Conservation (phyloP, 2,329 filamentous ascomycete species). For the Colletotrichum noveboracense region DNA sequence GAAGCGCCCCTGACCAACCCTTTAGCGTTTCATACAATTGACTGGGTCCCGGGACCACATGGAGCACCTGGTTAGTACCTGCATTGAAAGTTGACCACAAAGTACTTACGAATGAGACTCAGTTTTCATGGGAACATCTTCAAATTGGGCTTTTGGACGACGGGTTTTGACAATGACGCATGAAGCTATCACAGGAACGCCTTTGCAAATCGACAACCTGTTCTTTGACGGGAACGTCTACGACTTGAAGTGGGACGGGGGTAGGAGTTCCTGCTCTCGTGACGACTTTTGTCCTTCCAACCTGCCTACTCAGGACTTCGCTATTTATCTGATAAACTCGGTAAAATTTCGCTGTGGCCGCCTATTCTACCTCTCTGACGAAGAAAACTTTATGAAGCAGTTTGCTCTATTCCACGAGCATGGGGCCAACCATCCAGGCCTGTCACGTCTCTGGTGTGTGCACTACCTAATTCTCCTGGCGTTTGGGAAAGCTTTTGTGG, state of each 20-base stretch:
- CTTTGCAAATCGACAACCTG: neutral
- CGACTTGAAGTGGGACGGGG: neutral
- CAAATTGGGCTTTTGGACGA: neutral
- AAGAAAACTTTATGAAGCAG: slow-evolving; percentile 49
- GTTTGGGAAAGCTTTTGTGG: neutral
- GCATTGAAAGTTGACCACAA: neutral
- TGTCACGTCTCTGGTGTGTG: neutral
- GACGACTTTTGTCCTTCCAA: neutral
- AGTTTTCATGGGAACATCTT: neutral
- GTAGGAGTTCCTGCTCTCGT: neutral
- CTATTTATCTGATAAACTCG: slow-evolving; percentile 56
- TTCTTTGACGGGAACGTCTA: neutral
- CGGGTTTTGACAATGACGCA: neutral
- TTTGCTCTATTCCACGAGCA: neutral
- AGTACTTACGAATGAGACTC: neutral
- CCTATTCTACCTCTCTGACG: slow-evolving; percentile 58
- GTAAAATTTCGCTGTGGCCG: slow-evolving; percentile 62
- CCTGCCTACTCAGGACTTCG: slow-evolving; percentile 20
- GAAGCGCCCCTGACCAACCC: neutral
- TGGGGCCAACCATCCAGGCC: neutral
- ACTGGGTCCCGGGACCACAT: neutral
- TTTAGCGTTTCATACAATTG: neutral
- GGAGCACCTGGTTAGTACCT: neutral
- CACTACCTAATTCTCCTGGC: neutral
- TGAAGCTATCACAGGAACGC: neutral